Evolutionary conservation across 352 stramenopile genomes (phyloP), one percentile per base, ranked within the genome.

Genomic region (Phytophthora pluvialis): DNA sequence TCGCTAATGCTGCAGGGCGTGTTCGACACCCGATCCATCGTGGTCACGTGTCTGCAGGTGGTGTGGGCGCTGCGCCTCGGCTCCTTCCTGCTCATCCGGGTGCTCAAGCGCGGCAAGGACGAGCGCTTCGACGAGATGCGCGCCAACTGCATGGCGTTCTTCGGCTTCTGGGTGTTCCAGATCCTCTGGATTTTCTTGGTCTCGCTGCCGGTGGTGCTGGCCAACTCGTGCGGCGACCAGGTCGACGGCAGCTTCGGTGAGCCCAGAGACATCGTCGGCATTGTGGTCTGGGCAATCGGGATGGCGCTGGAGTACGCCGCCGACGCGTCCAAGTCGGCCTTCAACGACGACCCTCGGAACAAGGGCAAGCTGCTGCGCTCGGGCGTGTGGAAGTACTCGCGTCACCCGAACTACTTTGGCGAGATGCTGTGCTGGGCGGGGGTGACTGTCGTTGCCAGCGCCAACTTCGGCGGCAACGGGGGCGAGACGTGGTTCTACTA

Each of bases 401-500:
- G 93, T 16, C 94, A 98, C 75, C 92, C 94, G 0, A 98, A 98
- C 59, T 98, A 98, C 72, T 91, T 97, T 52, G 92, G 90, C 18
- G 94, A 98, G 77, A 93, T 98, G n/a, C 39, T 96, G 31, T 95
- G 93, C 73, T 98, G 92, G 92, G 57, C 83, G 46, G 83, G 83
- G 10, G 16, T 90, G 12, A 85, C 77, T 1, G 40, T 88, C 21
- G 25, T 87, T 7, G 67, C 72, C 26, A 75, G 75, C 31, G 55
- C 72, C 16, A 85, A 67, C 48, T 84, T 87, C 52, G 59, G 38
- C 51, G 53, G 50, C 33, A 63, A 50, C n/a, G 56, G 40, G 15
- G 60, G 57, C 25, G 58, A 81, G 39, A 66, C 57, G 36, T 87
- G 77, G 78, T 80, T 78, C 28, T 81, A 76, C 54, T 75, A 74